Evolutionary conservation across 805 yeast genomes (phyloP).

Genomic region (Schwanniomyces pseudopolymorphus): DNA sequence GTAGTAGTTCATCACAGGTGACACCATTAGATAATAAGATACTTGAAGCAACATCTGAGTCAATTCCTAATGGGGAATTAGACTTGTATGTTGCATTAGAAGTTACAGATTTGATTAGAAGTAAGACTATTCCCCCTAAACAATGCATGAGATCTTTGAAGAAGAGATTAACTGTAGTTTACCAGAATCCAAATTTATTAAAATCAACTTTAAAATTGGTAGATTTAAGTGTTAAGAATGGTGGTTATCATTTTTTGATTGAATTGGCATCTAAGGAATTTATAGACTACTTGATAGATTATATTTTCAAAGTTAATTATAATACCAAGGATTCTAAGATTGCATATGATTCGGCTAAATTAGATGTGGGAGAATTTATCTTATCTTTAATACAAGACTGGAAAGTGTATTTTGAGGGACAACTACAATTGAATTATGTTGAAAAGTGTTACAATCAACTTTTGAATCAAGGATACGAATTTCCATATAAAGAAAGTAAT

Average conservation of each 20-base stretch:
- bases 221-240: conserved; percentile 89
- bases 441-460: conserved; percentile 60
- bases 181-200: conserved; percentile 76
- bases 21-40: conserved; percentile 60
- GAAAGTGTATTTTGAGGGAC: conserved; percentile 70
- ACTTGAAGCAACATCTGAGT: conserved; percentile 77
- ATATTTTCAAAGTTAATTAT: conserved; percentile 38
- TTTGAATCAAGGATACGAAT: conserved; percentile 59
- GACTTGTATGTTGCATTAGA: conserved; percentile 75
- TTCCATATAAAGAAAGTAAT: conserved; percentile 50
- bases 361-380: conserved; percentile 54
- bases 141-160: conserved; percentile 85
- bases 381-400: conserved; percentile 72
- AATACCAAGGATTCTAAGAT: conserved; percentile 26
- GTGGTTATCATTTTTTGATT: conserved; percentile 79
- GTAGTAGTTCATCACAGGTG: conserved; percentile 30
- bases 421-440: conserved; percentile 64
- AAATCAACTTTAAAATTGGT: conserved; percentile 71
- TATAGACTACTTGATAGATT: conserved; percentile 69
- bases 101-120: conserved; percentile 81
- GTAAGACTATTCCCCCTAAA: conserved; percentile 73
- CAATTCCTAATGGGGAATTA: conserved; percentile 89
- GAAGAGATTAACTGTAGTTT: conserved; percentile 59
- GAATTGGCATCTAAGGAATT: conserved; percentile 85
- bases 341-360: conserved; percentile 23